Evolutionary conservation across 2,329 filamentous ascomycete genomes (phyloP), one percentile per base, ranked within the genome.

Genomic region (Colletotrichum tropicicola): DNA sequence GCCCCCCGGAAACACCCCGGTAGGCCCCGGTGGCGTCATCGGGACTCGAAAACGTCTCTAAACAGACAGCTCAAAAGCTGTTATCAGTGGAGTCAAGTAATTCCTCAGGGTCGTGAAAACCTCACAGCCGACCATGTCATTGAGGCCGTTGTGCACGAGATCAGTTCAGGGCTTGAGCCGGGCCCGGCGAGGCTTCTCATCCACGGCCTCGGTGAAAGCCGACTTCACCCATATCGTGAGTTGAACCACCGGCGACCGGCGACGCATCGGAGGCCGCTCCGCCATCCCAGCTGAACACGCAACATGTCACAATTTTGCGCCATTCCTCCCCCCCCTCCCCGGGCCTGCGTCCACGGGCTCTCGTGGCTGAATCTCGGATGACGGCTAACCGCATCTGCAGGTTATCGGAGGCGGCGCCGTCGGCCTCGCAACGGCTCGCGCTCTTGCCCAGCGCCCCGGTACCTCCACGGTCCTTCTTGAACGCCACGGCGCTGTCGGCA

Each of bases 391-490:
- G 37, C 9, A 21, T 21, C 17, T 37, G 17, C 67, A 87, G 82
- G 81, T 89, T 32, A 83, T 89, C 58, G 87, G 87, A 69, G 86
- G 82, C 69, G 87, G 87, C 68, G 85, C 92, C 0, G 90, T 97
- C 35, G 94, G 94, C 10, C 86, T 97, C 2, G 91, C 94, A 8
- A 87, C 94, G 59, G 92, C 93, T 5, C 87, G 91, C 5, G 85
- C 90, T 68, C 85, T 97, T 23, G 89, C 93, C 57, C 86, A 88
- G 25, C 81, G 84, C 64, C 82, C 88, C 30, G 81, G 83, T 19
- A 84, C 85, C 6, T 88, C 87, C 2, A 95, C 92, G 0, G 84
- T 97, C 12, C 82, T 97, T 57, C 88, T 98, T 2, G 94, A 98
- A 78, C 89, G 92, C 25, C 92, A 97, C 81, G 78, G 83, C 21